Percentiles rank a stretch among this genome's conserved stretches.
These are phyloP conservation scores for Nemophila menziesii DNA, from an alignment of 257 asterid species.

Conservation along the genomic window DNA sequence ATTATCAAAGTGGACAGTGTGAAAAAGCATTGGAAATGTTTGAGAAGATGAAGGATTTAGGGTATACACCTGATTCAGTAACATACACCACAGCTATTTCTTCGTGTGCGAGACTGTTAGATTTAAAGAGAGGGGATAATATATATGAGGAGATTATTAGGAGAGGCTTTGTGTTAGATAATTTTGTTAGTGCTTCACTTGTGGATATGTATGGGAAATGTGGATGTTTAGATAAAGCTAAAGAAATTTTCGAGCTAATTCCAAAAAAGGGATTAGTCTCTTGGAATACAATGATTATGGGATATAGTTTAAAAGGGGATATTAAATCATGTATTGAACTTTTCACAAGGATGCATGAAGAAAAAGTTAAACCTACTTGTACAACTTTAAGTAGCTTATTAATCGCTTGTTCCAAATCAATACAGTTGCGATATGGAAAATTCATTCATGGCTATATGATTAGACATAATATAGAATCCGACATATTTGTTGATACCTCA, in stretches of 20 bases:
- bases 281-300: conserved; percentile 71
- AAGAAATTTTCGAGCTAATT: conserved; percentile 41
- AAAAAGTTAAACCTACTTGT: conserved; percentile 30
- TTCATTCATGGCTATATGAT: conserved; percentile 48
- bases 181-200: conserved; percentile 52
- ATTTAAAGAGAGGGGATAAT: conserved; percentile 42
- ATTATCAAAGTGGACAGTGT: conserved; percentile 57
- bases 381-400: conserved; percentile 53
- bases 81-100: conserved; percentile 63
- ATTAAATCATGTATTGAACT: conserved; percentile 40
- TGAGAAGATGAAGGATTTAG: conserved; percentile 46
- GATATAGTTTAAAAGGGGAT: conserved; percentile 57
- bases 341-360: conserved; percentile 35
- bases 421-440: conserved; percentile 38
- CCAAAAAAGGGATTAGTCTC: conserved; percentile 49
- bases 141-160: conserved; percentile 43
- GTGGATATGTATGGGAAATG: conserved; percentile 82
- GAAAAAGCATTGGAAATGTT: conserved; percentile 51
- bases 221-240: conserved; percentile 48
- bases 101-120: conserved; percentile 48
- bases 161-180: conserved; percentile 33
- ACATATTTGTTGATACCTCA: conserved; percentile 36
- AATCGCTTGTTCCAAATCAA: conserved; percentile 57
- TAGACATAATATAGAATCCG: conserved; percentile 25
- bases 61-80: conserved; percentile 47